These are phyloP conservation scores for Fraxinus albicans DNA, from an alignment of 305 asterid genomes.

Conservation along the genomic window DNA sequence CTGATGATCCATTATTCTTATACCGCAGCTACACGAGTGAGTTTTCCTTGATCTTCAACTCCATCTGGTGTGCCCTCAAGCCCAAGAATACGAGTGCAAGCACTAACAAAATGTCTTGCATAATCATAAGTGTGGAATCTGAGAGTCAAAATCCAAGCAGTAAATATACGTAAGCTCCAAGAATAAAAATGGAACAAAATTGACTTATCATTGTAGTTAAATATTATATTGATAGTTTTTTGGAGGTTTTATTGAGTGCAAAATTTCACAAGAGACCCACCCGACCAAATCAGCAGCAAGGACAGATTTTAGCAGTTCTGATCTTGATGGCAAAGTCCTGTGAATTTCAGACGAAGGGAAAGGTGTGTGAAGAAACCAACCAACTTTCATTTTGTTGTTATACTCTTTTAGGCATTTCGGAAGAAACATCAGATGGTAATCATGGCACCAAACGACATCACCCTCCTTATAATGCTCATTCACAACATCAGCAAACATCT, in stretches of 20 bases:
- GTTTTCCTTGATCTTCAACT: conserved; percentile 95
- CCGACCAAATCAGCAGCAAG: conserved; percentile 93
- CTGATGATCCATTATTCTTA: background rate
- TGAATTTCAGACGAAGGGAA: conserved; percentile 91
- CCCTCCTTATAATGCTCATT: conserved; percentile 78
- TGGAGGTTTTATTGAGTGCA: background rate
- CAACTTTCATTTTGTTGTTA: conserved; percentile 40
- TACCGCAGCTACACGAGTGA: conserved; percentile 95
- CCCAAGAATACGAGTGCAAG: conserved; percentile 97
- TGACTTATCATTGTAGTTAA: background rate
- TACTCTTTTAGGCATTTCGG: conserved; percentile 56
- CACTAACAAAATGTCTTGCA: conserved; percentile 98
- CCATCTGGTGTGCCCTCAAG: conserved; percentile 99
- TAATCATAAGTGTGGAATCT: conserved; percentile 98
- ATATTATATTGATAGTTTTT: background rate
- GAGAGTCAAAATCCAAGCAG: conserved; percentile 19
- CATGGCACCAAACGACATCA: conserved; percentile 93
- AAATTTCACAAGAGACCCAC: conserved; percentile 39
- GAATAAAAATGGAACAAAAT: background rate
- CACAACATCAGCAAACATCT: conserved; percentile 11
- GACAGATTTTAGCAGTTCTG: conserved; percentile 77
- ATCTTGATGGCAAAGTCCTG: conserved; percentile 80
- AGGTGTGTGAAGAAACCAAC: conserved; percentile 64
- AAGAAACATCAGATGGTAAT: conserved; percentile 47
- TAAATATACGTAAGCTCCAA: background rate